phyloP scores from a whole-genome alignment of 768 basidiomycete species.

The Termitomyces sp. region DNA sequence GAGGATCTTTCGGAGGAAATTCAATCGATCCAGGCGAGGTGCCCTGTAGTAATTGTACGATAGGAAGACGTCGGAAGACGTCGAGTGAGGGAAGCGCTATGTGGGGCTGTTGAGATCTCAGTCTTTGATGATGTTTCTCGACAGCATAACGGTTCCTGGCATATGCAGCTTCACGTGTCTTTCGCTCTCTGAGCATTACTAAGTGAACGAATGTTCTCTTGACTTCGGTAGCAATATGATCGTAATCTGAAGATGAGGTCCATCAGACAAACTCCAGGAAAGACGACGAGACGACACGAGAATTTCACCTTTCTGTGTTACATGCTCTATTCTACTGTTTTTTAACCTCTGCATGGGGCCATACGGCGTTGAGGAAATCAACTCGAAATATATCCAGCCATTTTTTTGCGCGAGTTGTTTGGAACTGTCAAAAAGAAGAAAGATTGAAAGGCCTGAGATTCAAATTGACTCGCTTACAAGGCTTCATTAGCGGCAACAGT shows the following conservation, averaged over 20 bases:
- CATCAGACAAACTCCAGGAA: background rate
- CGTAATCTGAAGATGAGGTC: constrained; percentile 23
- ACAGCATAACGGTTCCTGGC: constrained; percentile 29
- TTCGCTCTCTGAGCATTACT: constrained; percentile 18
- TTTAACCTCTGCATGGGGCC: constrained; percentile 32
- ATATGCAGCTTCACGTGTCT: constrained; percentile 17
- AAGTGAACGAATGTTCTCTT: constrained; percentile 20
- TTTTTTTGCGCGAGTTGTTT: constrained; percentile 24
- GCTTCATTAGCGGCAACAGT: constrained; percentile 9
- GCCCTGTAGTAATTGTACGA: constrained; percentile 32
- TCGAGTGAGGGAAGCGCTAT: constrained; percentile 37
- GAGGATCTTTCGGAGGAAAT: background rate
- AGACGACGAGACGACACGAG: background rate
- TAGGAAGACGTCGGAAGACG: constrained; percentile 45
- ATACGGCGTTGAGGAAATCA: constrained; percentile 36
- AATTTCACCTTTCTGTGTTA: constrained; percentile 31
- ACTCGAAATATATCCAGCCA: constrained; percentile 39
- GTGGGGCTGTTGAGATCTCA: constrained; percentile 29
- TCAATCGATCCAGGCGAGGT: constrained; percentile 15
- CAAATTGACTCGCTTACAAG: constrained; percentile 14
- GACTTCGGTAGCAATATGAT: constrained; percentile 19
- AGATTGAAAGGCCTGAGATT: background rate
- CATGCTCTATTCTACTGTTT: constrained; percentile 31
- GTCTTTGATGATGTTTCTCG: constrained; percentile 37
- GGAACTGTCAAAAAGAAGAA: constrained; percentile 23